A percentile compares a stretch with the other conserved stretches of the same genome.
phyloP scores from a whole-genome alignment of 2,329 filamentous ascomycete genomes.

The Cladosporium phlei region DNA sequence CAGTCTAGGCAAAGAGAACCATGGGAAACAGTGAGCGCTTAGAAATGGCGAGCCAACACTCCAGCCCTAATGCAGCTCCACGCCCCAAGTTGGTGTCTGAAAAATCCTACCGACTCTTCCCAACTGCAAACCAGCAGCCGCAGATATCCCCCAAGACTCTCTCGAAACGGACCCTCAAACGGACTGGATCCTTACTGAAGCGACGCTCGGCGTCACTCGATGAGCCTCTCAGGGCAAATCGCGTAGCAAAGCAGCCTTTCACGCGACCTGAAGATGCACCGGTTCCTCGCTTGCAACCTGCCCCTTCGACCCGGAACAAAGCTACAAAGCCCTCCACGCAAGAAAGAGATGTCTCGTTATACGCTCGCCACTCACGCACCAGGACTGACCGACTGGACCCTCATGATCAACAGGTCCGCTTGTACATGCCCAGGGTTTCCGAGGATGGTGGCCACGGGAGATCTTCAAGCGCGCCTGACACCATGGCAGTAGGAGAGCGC shows the following conservation, averaged over 20 bases:
- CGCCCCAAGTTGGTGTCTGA: no score
- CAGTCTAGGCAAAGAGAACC: neutral
- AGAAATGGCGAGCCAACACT: neutral
- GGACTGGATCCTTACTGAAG: constrained; percentile 1
- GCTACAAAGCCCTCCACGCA: neutral
- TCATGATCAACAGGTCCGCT: neutral
- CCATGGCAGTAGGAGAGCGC: neutral
- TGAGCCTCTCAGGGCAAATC: neutral
- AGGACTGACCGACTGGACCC: neutral
- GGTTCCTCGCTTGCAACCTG: constrained; percentile 5
- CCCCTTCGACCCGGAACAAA: neutral
- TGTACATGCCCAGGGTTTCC: constrained; percentile 3
- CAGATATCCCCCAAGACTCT: constrained; percentile 6
- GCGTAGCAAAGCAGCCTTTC: neutral
- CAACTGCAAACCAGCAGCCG: constrained; percentile 1
- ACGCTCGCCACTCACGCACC: neutral
- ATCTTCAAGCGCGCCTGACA: constrained; percentile 9
- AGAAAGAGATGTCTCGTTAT: neutral
- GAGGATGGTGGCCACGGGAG: constrained; percentile 9
- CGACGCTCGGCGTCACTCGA: constrained; percentile 10
- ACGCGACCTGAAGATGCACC: neutral
- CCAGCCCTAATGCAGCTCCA: no score
- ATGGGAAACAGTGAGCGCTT: constrained; percentile 1
- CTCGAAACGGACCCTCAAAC: constrained; percentile 1
- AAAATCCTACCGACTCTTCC: constrained; percentile 7